Evolutionary conservation across 495 filamentous ascomycete genomes (phyloP), one percentile per base, ranked within the genome.

Genomic region (Aspergillus kassunensis): DNA sequence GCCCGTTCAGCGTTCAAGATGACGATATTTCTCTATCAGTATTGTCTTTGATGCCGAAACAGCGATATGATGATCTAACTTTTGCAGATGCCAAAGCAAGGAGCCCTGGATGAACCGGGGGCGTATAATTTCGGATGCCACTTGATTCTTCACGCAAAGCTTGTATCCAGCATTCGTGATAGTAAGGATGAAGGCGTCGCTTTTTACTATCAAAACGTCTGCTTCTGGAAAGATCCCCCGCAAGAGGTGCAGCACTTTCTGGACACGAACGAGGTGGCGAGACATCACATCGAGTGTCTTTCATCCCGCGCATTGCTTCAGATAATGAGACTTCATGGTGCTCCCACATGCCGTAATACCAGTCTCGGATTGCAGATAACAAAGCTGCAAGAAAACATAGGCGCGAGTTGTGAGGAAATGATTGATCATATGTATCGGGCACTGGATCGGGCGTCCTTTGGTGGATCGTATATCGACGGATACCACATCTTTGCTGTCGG

Each of bases 1-100:
- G 61, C 21, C 63, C 63, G 0, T 64, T 66, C 36, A 58, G 47
- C 27, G 62, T 66, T 15, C 54, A 63, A 15, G 63, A 66, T 47
- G 56, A 63, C 9, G 63, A 66, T 21, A 62, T 66, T 10, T 44
- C 58, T 10, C 43, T 62, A 10, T n/a, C 34, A 27, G 63, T 66
- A 44, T 13, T 53, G 54, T 1, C 6, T 4, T 13, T 52, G 8
- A 11, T 4, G 12, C 35, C 29, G 2, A 6, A 16, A 49, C 10
- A 19, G 5, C 12, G 3, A 30, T 19, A n/a, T n/a, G n/a, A 30
- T 2, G 10, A 19, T 15, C 43, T 45, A 15, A 45, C 43, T 1
- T 2, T 13, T 23, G 16, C 9, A 47, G 29, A 25, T 34, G 7
- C 31, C 44, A 1, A 23, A 34, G 15, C 4, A 19, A 33, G 25